A percentile compares a stretch with the other conserved stretches of the same genome.
These are phyloP conservation scores for Picochlorum sp. DNA, from an alignment of 139 green algal species.

Conservation along the genomic window DNA sequence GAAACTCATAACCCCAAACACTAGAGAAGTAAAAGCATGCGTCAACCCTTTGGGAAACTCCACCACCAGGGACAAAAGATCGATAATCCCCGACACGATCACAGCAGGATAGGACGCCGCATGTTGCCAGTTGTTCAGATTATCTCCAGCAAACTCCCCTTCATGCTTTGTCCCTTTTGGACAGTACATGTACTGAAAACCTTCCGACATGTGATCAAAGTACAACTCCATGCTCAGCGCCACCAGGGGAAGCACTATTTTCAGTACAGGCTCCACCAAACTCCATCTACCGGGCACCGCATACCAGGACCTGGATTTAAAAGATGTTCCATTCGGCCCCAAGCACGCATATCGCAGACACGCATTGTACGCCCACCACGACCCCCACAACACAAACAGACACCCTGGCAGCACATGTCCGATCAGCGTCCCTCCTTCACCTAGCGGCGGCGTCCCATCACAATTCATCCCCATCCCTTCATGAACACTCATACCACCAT, in stretches of 20 bases:
- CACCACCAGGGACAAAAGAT: constrained; percentile 10
- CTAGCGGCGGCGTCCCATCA: background rate
- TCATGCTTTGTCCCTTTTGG: constrained; percentile 11
- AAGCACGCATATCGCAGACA: background rate
- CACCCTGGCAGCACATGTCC: constrained; percentile 14
- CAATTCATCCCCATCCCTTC: background rate
- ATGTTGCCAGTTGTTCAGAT: constrained; percentile 40
- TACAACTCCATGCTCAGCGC: constrained; percentile 12
- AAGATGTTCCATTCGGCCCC: background rate
- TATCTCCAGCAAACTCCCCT: constrained; percentile 12
- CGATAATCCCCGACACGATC: constrained; percentile 18
- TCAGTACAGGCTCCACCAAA: constrained; percentile 10
- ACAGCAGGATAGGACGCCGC: constrained; percentile 21
- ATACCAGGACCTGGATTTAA: constrained; percentile 7
- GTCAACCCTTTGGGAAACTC: constrained; percentile 5
- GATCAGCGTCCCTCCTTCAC: background rate
- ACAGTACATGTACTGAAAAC: constrained; percentile 13
- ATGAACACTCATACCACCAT: background rate
- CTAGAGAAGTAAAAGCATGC: constrained; percentile 16
- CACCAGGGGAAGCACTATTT: constrained; percentile 10
- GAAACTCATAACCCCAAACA: constrained; percentile 15
- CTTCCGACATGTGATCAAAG: constrained; percentile 9
- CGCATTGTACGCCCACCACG: constrained; percentile 12
- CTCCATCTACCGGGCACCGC: background rate
- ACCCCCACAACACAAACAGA: constrained; percentile 12